Evolutionary conservation across 768 basidiomycete species (phyloP).

Genomic region (Suillus paluster): DNA sequence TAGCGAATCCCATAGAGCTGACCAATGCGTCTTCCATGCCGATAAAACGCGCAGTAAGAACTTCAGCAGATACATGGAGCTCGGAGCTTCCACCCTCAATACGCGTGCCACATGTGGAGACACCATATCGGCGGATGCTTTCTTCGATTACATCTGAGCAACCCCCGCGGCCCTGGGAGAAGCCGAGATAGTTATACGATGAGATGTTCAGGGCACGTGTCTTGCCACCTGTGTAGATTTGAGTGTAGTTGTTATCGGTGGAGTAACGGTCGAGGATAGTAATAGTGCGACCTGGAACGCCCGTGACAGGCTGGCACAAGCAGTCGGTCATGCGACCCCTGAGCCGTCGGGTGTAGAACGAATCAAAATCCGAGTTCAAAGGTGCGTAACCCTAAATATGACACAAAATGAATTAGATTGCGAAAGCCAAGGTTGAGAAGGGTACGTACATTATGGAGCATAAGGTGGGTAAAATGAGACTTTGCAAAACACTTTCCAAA

Average conservation of each 20-base stretch:
- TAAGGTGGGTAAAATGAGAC: constrained; percentile 75
- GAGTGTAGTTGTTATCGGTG: constrained; percentile 79
- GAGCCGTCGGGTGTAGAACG: constrained; percentile 96
- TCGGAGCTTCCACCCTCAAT: constrained; percentile 88
- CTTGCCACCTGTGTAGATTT: constrained; percentile 73
- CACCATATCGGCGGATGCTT: constrained; percentile 79
- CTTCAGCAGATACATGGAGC: constrained; percentile 79
- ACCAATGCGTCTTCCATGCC: constrained; percentile 88
- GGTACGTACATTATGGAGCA: constrained; percentile 76
- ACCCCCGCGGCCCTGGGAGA: constrained; percentile 90
- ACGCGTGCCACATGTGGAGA: constrained; percentile 76
- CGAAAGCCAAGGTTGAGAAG: constrained; percentile 7
- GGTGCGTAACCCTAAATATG: constrained; percentile 86
- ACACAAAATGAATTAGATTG: constrained; percentile 13
- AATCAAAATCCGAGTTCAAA: constrained; percentile 97
- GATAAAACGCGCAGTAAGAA: constrained; percentile 88
- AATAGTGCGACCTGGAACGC: constrained; percentile 95
- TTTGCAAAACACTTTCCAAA: constrained; percentile 83
- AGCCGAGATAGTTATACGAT: constrained; percentile 99
- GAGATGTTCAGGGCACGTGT: constrained; percentile 96
- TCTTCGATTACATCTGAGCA: constrained; percentile 95
- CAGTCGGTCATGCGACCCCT: constrained; percentile 96
- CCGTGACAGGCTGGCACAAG: constrained; percentile 91
- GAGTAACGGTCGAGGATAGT: constrained; percentile 83
- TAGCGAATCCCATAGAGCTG: constrained; percentile 96